These are phyloP conservation scores for Pythium grandisporangium DNA, from an alignment of 352 stramenopile species.

Conservation along the genomic window DNA sequence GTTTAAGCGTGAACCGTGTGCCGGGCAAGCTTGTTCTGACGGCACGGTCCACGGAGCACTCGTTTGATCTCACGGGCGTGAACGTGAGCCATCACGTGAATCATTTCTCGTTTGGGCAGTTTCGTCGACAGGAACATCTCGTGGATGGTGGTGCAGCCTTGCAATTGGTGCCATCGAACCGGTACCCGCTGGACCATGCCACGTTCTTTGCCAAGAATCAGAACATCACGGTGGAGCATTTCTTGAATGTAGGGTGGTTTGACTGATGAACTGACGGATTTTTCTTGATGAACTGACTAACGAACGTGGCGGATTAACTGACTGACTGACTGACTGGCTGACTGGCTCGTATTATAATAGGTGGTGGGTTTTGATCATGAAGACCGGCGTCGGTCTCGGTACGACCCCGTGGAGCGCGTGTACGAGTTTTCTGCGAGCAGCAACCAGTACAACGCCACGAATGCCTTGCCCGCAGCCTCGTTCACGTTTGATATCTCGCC, in stretches of 20 bases:
- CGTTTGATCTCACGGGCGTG: constrained; percentile 46
- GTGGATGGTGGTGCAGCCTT: constrained; percentile 30
- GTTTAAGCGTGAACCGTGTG: constrained; percentile 71
- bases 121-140: constrained; percentile 50
- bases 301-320: background rate
- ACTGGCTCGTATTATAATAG: constrained; percentile 21
- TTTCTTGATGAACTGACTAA: background rate
- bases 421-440: constrained; percentile 77
- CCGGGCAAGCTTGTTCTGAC: constrained; percentile 63
- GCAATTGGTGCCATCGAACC: constrained; percentile 40
- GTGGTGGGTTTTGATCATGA: constrained; percentile 73
- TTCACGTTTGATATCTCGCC: constrained; percentile 82
- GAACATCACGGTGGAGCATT: constrained; percentile 78
- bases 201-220: constrained; percentile 39
- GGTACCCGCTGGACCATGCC: constrained; percentile 53
- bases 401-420: constrained; percentile 35
- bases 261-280: constrained; percentile 17
- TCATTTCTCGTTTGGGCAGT: constrained; percentile 84
- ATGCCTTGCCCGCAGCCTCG: constrained; percentile 47
- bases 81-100: constrained; percentile 67
- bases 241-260: constrained; percentile 70
- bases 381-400: constrained; percentile 34
- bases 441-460: constrained; percentile 62
- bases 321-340: too few relatives aligned
- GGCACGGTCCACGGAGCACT: constrained; percentile 55